A percentile compares a stretch with the other conserved stretches of the same genome.
Conservation (phyloP, 2,329 filamentous ascomycete genomes). For the Colletotrichum sp. region DNA sequence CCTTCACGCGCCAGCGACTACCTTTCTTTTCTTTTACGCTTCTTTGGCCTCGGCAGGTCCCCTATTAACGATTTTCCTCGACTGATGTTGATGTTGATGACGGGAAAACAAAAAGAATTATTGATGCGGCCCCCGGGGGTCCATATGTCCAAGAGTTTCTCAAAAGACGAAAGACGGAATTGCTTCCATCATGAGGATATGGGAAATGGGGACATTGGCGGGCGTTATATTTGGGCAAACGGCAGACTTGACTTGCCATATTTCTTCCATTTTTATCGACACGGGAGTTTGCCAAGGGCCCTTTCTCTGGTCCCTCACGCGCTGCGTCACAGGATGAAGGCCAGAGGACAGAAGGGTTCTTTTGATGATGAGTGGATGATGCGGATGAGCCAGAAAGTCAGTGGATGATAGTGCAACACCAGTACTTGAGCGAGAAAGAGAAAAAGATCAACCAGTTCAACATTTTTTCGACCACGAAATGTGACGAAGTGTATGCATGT, state of each 20-base stretch:
- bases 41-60: slow-evolving; percentile 2
- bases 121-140: slow-evolving; percentile 12
- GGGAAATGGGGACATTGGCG: slow-evolving; percentile 5
- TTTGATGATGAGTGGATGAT: slow-evolving; percentile 6
- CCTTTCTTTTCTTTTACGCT: not conserved
- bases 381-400: not conserved
- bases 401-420: not conserved
- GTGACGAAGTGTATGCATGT: not conserved
- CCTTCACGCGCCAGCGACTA: slow-evolving; percentile 10
- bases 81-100: slow-evolving; percentile 14
- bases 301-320: not conserved
- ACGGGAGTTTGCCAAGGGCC: not conserved
- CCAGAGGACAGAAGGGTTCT: not conserved
- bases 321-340: too few species aligned
- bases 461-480: not conserved
- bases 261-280: not conserved
- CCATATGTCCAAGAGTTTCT: slow-evolving; percentile 9
- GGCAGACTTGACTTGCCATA: not conserved
- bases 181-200: slow-evolving; percentile 14
- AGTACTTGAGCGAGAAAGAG: not conserved
- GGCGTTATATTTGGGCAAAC: slow-evolving; percentile 10
- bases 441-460: slow-evolving; percentile 1
- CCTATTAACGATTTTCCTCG: slow-evolving; percentile 3
- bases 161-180: slow-evolving; percentile 18
- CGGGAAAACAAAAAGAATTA: slow-evolving; percentile 15